Conservation (phyloP, 1,139 yeast genomes). For the Hansenula sp. region DNA sequence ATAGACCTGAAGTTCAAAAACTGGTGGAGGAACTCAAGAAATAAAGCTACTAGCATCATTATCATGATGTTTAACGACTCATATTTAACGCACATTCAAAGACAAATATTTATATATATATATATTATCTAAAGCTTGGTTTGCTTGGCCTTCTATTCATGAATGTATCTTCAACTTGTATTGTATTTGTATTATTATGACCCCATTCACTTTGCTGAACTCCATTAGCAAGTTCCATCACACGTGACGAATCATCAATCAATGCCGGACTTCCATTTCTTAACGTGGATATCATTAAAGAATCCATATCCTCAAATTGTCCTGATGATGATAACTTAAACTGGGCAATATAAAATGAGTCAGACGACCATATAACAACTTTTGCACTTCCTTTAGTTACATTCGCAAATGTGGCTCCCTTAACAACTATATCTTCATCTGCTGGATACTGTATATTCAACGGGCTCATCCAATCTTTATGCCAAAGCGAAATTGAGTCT, state of each 20-base stretch:
- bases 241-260: conserved; percentile 14
- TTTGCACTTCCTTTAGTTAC: conserved; percentile 3
- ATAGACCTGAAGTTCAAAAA: conserved; percentile 1
- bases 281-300: conserved; percentile 10
- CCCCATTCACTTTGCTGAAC: conserved; percentile 22
- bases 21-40: too few relatives aligned
- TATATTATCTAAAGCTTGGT: too few relatives aligned
- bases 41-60: too few relatives aligned
- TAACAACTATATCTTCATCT: conserved; percentile 1
- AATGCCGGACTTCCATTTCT: conserved; percentile 16
- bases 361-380: conserved; percentile 6
- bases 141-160: conserved; percentile 2
- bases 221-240: conserved; percentile 16
- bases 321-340: neutral
- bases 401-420: conserved; percentile 7
- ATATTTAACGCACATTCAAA: neutral
- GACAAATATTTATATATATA: neutral
- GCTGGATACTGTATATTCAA: conserved; percentile 1
- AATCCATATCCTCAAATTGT: conserved; percentile 10
- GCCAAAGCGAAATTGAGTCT: conserved; percentile 11
- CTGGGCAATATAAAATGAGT: conserved; percentile 5
- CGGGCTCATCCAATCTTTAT: neutral
- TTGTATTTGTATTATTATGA: conserved; percentile 7
- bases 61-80: too few relatives aligned
- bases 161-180: conserved; percentile 17